Percentiles rank a stretch among this genome's conserved stretches.
Conservation (phyloP, 371 early-diverging fungal genomes). For the Mucor indicus region DNA sequence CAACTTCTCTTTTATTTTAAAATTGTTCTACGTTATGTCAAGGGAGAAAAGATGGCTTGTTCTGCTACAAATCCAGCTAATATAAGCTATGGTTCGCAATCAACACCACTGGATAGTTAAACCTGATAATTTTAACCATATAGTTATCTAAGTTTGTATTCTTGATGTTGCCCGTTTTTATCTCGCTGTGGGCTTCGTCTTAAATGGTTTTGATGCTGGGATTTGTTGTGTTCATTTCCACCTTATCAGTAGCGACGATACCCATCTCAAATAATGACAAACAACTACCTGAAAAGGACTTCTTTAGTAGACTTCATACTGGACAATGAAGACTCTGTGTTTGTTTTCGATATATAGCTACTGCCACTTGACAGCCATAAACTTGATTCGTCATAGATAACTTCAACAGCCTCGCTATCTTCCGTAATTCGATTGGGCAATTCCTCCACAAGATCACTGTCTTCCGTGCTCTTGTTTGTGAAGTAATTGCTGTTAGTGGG, state of each 20-base stretch:
- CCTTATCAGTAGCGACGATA: slow-evolving; percentile 4
- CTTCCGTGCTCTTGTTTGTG: too few species aligned
- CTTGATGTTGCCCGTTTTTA: too few species aligned
- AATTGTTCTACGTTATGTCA: slow-evolving; percentile 7
- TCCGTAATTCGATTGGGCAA: too few species aligned
- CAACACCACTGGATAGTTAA: slow-evolving; percentile 8
- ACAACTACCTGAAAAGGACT: slow-evolving; percentile 4
- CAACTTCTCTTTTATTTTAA: too few species aligned
- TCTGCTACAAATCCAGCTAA: slow-evolving; percentile 4
- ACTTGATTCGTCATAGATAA: too few species aligned
- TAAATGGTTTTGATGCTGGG: slow-evolving; percentile 5
- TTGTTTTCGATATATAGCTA: slow-evolving; percentile 3
- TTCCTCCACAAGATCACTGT: too few species aligned
- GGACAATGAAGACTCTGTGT: slow-evolving; percentile 1
- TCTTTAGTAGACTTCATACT: slow-evolving; percentile 10
- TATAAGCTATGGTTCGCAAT: slow-evolving; percentile 7
- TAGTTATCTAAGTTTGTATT: slow-evolving; percentile 6
- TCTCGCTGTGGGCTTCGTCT: slow-evolving; percentile 5
- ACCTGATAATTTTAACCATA: slow-evolving; percentile 5
- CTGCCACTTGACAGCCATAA: too few species aligned
- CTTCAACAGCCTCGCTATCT: too few species aligned
- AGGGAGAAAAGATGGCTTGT: slow-evolving; percentile 10
- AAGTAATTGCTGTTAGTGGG: too few species aligned
- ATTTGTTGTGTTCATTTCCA: slow-evolving; percentile 6
- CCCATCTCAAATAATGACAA: slow-evolving; percentile 9